A percentile compares a stretch with the other conserved stretches of the same genome.
Conservation (phyloP, 225 moss, liverwort and hornwort genomes). For the Thuidium tamariscinum region DNA sequence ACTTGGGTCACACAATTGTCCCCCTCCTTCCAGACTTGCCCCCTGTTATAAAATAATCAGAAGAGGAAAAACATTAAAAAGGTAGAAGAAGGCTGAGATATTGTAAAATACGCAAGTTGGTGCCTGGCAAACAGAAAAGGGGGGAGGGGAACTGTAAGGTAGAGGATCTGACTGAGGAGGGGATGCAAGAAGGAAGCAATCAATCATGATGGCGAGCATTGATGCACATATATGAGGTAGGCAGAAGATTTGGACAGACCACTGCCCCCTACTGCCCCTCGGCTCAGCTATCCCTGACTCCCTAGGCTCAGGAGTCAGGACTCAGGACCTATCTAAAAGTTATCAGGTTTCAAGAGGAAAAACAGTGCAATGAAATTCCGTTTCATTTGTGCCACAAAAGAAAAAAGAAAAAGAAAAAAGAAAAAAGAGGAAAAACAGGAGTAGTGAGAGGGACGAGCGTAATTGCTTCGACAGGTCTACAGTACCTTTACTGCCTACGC, state of each 20-base stretch:
- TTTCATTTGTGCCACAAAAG: too few species aligned
- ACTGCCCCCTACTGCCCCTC: background rate
- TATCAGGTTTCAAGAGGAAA: background rate
- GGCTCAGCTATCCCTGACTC: background rate
- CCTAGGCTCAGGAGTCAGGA: too few species aligned
- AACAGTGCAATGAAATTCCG: too few species aligned
- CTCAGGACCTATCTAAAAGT: background rate
- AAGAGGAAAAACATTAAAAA: background rate
- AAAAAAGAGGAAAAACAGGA: background rate
- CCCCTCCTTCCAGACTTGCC: background rate
- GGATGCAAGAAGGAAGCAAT: background rate
- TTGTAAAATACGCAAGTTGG: background rate
- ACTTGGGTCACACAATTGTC: background rate
- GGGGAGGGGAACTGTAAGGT: background rate
- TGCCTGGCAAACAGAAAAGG: background rate
- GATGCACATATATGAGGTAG: slow-evolving; percentile 2
- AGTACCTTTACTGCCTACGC: background rate
- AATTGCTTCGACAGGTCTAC: background rate
- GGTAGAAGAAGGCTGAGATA: background rate
- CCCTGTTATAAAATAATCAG: background rate
- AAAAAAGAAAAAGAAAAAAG: too few species aligned
- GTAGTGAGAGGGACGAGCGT: background rate
- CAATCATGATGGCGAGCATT: slow-evolving; percentile 3
- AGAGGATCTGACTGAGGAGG: background rate
- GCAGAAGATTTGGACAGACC: slow-evolving; percentile 13